phyloP scores from a whole-genome alignment of 2,329 filamentous ascomycete genomes.

The Coniella vitis region DNA sequence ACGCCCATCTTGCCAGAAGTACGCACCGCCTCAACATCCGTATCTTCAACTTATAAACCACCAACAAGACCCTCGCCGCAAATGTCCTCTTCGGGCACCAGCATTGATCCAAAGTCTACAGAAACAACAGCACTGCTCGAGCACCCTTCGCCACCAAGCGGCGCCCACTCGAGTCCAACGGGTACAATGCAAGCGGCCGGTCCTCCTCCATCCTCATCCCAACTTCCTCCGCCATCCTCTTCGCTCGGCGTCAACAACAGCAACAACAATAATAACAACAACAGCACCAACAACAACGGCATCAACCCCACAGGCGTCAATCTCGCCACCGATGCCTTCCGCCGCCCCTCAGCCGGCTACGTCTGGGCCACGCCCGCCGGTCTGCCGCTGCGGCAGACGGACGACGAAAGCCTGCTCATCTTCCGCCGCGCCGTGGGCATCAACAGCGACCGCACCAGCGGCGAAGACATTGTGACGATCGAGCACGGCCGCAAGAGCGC shows the following conservation, averaged over 20 bases:
- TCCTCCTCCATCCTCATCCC: no score
- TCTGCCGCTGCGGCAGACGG: constrained; percentile 25
- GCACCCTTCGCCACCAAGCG: no score
- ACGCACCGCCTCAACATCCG: no score
- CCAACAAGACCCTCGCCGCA: no score
- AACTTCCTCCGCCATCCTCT: neutral
- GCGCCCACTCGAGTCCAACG: no score
- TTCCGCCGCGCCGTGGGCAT: constrained; percentile 39
- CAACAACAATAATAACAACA: no score
- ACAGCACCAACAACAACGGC: no score
- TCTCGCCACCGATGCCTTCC: neutral
- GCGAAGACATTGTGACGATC: constrained; percentile 17
- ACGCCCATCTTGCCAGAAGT: no score
- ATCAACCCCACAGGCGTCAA: neutral
- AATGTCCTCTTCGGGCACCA: no score
- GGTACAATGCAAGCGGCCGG: no score
- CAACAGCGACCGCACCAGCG: constrained; percentile 24
- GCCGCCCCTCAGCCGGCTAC: constrained; percentile 23
- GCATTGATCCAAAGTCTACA: neutral
- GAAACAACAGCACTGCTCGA: neutral
- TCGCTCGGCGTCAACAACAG: no score
- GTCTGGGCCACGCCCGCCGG: constrained; percentile 33
- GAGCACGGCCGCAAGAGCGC: constrained; percentile 30
- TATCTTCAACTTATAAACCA: no score
- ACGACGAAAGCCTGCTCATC: constrained; percentile 34